Conservation (phyloP, 2,329 filamentous ascomycete species). For the Phialophora chinensis region DNA sequence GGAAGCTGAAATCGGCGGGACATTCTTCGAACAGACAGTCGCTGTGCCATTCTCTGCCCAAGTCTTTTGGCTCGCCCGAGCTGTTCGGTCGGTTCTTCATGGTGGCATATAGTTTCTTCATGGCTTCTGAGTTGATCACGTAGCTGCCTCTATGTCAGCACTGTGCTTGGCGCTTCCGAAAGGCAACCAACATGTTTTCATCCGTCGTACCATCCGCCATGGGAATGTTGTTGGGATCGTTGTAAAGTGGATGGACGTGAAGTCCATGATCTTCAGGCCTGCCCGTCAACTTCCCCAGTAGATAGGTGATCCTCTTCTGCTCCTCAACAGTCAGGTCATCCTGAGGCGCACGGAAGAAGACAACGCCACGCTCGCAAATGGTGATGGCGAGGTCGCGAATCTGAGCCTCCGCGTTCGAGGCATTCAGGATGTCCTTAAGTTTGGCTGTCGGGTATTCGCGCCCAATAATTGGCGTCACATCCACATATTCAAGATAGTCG, state of each 20-base stretch:
- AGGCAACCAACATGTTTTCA: slow-evolving; percentile 31
- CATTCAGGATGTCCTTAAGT: slow-evolving; percentile 62
- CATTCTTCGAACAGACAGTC: slow-evolving; percentile 33
- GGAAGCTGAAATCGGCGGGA: slow-evolving; percentile 32
- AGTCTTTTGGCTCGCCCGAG: slow-evolving; percentile 26
- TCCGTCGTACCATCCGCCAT: slow-evolving; percentile 36
- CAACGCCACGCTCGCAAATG: slow-evolving; percentile 66
- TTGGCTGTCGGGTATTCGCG: slow-evolving; percentile 50
- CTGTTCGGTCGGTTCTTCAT: slow-evolving; percentile 43
- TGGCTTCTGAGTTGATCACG: slow-evolving; percentile 63
- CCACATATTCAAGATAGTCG: slow-evolving; percentile 37
- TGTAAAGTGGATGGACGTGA: slow-evolving; percentile 59
- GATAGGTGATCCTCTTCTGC: slow-evolving; percentile 55
- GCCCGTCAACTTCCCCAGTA: slow-evolving; percentile 53
- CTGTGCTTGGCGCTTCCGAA: background rate
- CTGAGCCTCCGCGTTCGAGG: slow-evolving; percentile 67
- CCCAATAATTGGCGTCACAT: slow-evolving; percentile 50
- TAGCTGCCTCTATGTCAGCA: slow-evolving; percentile 49
- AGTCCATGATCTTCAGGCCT: slow-evolving; percentile 57
- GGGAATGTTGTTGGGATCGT: slow-evolving; percentile 34
- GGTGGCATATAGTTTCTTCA: slow-evolving; percentile 56
- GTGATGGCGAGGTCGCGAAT: slow-evolving; percentile 66
- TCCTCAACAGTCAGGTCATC: slow-evolving; percentile 53
- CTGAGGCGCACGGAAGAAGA: slow-evolving; percentile 66
- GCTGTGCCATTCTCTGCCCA: slow-evolving; percentile 33